Evolutionary conservation across 305 asterid genomes (phyloP), one percentile per base, ranked within the genome.

Genomic region (Fraxinus latifolia): DNA sequence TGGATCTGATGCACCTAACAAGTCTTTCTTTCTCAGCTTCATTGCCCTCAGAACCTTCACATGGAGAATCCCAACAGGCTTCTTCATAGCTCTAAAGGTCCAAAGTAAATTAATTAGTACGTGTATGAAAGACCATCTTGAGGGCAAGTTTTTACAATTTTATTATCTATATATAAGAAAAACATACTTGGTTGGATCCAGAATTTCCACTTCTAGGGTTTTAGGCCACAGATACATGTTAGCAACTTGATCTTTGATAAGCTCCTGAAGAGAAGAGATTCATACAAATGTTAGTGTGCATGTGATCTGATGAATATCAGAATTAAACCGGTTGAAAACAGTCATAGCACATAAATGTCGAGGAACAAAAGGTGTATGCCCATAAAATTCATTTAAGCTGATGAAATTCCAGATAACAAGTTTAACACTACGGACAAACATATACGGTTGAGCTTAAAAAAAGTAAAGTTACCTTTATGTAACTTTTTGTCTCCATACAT

Each of bases 11-110:
- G 93, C 99, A 70, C 99, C 99, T 83, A 95, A 60, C 44, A 95
- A 50, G 86, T 95, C 99, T 89, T 94, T 95, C 92, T 95, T 95
- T 87, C 72, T 92, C 88, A 95, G 94, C 87, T 95, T 92, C 78
- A 85, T 39, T 8, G 98, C 98, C 85, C 91, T 87, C 83, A 94
- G 36, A 87, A 94, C 92, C 90, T 95, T 95, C 86, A 88, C 98
- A 53, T 94, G 97, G 81, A 95, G 96, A 78, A 95, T 92, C 60
- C 98, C 99, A 42, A 95, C 99, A 19, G 99, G 99, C 84, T 89
- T 90, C 92, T 91, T 89, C 97, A 90, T 91, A 81, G 99, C 99
- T 85, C 99, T 95, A 87, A 81, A 84, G 72, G 77, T 85, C 77
- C 76, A 77, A 79, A 84, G 76, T 9, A 47, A 31, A 62, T 85